A percentile compares a stretch with the other conserved stretches of the same genome.
phyloP scores from a whole-genome alignment of 208 protist genomes.

The Acanthamoeba triangularis region DNA sequence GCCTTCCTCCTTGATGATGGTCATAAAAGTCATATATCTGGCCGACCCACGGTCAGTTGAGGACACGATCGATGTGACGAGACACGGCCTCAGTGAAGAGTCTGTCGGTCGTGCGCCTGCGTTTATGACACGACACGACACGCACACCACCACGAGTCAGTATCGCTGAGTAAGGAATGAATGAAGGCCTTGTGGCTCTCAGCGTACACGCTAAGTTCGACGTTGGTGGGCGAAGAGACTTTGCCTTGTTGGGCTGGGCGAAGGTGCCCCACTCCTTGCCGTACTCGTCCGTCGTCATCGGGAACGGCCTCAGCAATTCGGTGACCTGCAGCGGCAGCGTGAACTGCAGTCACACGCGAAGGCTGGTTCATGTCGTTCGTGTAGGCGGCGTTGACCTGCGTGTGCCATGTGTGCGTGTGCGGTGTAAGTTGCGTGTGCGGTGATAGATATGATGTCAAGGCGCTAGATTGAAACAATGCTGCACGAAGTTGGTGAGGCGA shows the following conservation, averaged over 20 bases:
- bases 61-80: not conserved
- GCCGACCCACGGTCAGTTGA: not conserved
- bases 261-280: slow-evolving; percentile 35
- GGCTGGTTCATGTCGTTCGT: slow-evolving; percentile 16
- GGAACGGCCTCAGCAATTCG: not conserved
- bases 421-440: not conserved
- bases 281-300: slow-evolving; percentile 50
- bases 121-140: too few relatives aligned
- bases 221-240: slow-evolving; percentile 8
- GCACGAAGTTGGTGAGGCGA: not conserved
- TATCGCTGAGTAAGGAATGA: too few relatives aligned
- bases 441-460: not conserved
- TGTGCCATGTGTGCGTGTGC: too few relatives aligned
- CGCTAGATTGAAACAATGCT: not conserved
- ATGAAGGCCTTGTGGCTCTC: too few relatives aligned
- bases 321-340: slow-evolving; percentile 23
- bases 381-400: not conserved
- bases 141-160: not conserved
- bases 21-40: too few relatives aligned
- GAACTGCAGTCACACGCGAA: slow-evolving; percentile 33
- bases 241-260: slow-evolving; percentile 29
- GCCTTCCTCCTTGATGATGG: too few relatives aligned
- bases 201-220: slow-evolving; percentile 12
- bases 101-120: slow-evolving; percentile 38
- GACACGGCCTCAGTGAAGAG: slow-evolving; percentile 11